Evolutionary conservation across 768 basidiomycete species (phyloP).

Genomic region (Suillus decipiens): DNA sequence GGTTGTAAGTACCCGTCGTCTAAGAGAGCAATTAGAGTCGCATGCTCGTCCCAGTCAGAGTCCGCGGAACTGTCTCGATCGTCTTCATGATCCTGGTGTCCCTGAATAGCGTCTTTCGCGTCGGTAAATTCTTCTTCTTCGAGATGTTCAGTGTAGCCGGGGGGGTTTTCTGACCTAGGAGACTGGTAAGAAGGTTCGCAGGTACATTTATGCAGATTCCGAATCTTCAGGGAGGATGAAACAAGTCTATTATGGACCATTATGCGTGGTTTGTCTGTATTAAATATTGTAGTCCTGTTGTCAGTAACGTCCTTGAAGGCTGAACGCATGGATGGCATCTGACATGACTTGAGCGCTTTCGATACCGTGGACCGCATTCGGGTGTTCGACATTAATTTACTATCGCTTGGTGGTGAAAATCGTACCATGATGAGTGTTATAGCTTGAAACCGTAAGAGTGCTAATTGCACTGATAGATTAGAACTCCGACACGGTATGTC

Average conservation of each 20-base stretch:
- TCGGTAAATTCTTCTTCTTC: neutral
- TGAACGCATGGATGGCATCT: neutral
- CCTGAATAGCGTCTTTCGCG: neutral
- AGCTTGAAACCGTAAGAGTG: neutral
- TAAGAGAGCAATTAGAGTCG: conserved; percentile 29
- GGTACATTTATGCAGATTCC: neutral
- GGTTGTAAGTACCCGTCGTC: conserved; percentile 18
- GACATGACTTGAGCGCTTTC: conserved; percentile 10
- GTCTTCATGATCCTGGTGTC: conserved; percentile 5
- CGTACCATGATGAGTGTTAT: conserved; percentile 14
- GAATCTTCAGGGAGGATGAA: neutral
- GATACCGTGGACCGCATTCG: conserved; percentile 10
- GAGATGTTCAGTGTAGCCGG: conserved; percentile 3
- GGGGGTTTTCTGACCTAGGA: conserved; percentile 2
- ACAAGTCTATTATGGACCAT: neutral
- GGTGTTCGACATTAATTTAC: conserved; percentile 2
- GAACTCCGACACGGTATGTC: conserved; percentile 9
- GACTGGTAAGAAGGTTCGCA: neutral
- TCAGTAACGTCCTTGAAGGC: conserved; percentile 6
- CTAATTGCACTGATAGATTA: neutral
- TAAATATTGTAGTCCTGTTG: neutral
- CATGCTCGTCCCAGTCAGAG: conserved; percentile 30
- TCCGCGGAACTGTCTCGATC: conserved; percentile 8
- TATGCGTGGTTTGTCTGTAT: neutral
- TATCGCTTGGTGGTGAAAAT: neutral